A percentile compares a stretch with the other conserved stretches of the same genome.
These are phyloP conservation scores for Asterophora parasitica DNA, from an alignment of 768 basidiomycete genomes.

Conservation along the genomic window DNA sequence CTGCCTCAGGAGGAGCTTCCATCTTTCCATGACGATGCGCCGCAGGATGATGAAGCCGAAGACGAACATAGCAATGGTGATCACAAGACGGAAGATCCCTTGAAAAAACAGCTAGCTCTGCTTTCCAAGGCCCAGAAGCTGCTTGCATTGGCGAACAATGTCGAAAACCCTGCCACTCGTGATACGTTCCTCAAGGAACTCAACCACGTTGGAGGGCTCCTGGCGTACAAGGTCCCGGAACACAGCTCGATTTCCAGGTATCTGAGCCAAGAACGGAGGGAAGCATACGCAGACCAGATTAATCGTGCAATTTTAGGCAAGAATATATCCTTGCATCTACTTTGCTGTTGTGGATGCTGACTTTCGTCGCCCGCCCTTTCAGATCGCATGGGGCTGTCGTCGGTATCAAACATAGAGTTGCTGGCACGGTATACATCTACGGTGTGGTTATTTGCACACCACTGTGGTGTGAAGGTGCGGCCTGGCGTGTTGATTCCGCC, in stretches of 20 bases:
- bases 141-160: slow-evolving; percentile 51
- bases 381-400: slow-evolving; percentile 50
- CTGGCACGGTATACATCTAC: slow-evolving; percentile 60
- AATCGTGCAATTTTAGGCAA: slow-evolving; percentile 69
- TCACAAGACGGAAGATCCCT: slow-evolving; percentile 8
- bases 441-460: slow-evolving; percentile 55
- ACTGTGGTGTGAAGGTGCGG: slow-evolving; percentile 41
- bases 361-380: not conserved
- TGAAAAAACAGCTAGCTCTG: slow-evolving; percentile 44
- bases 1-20: not conserved
- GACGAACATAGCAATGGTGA: no score
- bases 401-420: slow-evolving; percentile 61
- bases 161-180: slow-evolving; percentile 53
- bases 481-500: slow-evolving; percentile 47
- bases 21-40: slow-evolving; percentile 20
- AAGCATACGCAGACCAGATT: slow-evolving; percentile 83
- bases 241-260: slow-evolving; percentile 72
- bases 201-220: slow-evolving; percentile 64
- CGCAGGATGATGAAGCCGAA: not conserved
- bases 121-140: slow-evolving; percentile 63
- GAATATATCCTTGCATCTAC: slow-evolving; percentile 42
- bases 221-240: slow-evolving; percentile 83
- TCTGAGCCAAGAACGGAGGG: slow-evolving; percentile 69
- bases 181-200: slow-evolving; percentile 66
- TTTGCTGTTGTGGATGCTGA: not conserved